phyloP scores from a whole-genome alignment of 495 filamentous ascomycete species.

The Platismatia glauca region DNA sequence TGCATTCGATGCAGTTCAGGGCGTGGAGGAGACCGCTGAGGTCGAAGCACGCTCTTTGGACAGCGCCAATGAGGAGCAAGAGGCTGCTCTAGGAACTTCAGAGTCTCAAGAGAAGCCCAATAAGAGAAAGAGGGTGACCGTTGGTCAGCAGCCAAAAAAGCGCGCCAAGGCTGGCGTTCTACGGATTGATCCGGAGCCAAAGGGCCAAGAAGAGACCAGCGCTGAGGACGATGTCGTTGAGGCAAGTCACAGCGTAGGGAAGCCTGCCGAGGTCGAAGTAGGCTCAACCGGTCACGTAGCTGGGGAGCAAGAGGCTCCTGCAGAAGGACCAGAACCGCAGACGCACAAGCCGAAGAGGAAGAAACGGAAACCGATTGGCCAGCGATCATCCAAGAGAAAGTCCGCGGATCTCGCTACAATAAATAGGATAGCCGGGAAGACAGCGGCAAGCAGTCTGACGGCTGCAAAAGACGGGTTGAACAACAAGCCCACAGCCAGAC shows the following conservation, averaged over 20 bases:
- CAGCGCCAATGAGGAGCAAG: background rate
- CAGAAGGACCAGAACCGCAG: background rate
- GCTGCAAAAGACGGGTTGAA: background rate
- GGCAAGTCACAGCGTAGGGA: background rate
- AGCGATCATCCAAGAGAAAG: slow-evolving; percentile 12
- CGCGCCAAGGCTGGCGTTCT: background rate
- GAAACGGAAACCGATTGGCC: slow-evolving; percentile 23
- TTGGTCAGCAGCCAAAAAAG: slow-evolving; percentile 19
- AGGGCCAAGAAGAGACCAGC: background rate
- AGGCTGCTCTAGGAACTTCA: background rate
- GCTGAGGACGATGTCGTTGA: background rate
- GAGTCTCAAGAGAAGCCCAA: background rate
- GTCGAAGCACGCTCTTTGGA: background rate
- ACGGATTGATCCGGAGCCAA: background rate
- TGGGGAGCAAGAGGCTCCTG: background rate
- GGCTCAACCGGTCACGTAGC: background rate
- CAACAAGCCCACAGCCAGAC: background rate
- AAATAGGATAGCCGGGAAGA: background rate
- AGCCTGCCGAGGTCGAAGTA: background rate
- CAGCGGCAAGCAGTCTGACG: background rate
- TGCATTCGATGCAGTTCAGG: background rate
- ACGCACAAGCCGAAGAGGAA: slow-evolving; percentile 6
- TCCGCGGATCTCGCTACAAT: slow-evolving; percentile 3
- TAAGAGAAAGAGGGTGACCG: slow-evolving; percentile 20
- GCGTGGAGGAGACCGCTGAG: background rate